Conservation (phyloP, 2,329 filamentous ascomycete genomes). For the Hypoxylon sp. region DNA sequence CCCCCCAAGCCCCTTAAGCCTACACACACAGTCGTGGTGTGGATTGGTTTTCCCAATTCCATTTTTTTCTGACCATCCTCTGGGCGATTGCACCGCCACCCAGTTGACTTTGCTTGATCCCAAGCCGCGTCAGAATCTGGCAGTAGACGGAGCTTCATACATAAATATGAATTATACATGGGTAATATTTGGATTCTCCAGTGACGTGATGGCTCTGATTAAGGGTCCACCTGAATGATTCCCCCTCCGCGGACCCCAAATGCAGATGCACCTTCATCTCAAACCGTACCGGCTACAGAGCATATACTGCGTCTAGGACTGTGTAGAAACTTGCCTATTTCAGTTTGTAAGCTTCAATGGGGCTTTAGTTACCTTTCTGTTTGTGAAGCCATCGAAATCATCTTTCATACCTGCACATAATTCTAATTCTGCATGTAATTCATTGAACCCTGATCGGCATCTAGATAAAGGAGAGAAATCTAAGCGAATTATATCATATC, state of each 20-base stretch:
- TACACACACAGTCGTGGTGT: neutral
- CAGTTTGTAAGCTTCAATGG: neutral
- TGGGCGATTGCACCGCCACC: constrained; percentile 9
- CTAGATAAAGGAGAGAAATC: constrained; percentile 7
- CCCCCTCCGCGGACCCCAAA: neutral
- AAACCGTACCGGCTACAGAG: too few species aligned
- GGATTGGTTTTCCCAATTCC: constrained; percentile 4
- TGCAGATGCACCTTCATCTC: neutral
- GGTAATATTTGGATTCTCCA: neutral
- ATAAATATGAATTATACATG: neutral
- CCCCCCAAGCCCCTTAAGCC: neutral
- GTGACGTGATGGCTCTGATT: constrained; percentile 4
- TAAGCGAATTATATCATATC: constrained; percentile 1
- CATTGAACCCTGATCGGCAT: neutral
- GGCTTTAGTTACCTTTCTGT: neutral
- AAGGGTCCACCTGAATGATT: neutral
- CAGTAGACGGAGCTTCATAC: neutral
- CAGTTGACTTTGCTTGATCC: neutral
- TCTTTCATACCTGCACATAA: neutral
- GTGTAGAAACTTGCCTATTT: neutral
- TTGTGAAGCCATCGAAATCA: neutral
- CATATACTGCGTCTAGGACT: neutral
- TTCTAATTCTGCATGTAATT: neutral
- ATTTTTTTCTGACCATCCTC: constrained; percentile 2
- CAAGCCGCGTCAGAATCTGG: constrained; percentile 23